Base-by-base conservation (phyloP, 2,329 filamentous ascomycete species). In the Penicillium sp. region DNA sequence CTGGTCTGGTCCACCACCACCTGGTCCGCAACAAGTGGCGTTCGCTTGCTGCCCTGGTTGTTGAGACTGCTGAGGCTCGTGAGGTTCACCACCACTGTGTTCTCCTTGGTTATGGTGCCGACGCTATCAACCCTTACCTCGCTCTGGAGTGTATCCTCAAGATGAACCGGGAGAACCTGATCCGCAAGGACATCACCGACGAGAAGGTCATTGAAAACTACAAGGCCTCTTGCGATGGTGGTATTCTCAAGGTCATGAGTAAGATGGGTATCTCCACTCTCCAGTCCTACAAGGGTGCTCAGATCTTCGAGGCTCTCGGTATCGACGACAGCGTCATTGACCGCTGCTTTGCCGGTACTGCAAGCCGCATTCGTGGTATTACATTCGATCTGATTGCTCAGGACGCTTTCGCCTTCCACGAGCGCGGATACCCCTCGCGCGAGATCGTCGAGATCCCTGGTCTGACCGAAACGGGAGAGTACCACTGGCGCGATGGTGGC, bases 11-110 rank as follows among this genome's bases (percentile, higher is more conserved):
- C 22, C 92, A 97, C 74, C 92, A 96, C 68, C 91, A 96, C 71
- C 80, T 97, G 61, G 91, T 96, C 56, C 88, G 87, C 74, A 96
- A 96, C 81, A 92, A 95, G 77, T 95, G 92, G 90, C 84, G 92
- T 71, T 92, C 92, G 11, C 84, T 92, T 74, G 90, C 85, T 61
- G 92, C 92, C 42, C 76, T 97, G 41, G 81, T 96, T 36, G 84
- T 96, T 30, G 92, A 97, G 79, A 96, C 92, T 57, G 92, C 88
- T 41, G 92, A 97, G 73, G 92, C 92, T 63, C 90, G 92, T 75
- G 92, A 97, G 74, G 92, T 97, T 7, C 92, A 97, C 74, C 92
- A 97, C 76, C 95, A 96, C 90, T 96, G 90, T 77, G 92, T 97
- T n/a, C 82, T 96, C 39, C 83, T 97, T 54, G 92, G 92, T 48